Conservation (phyloP, 176 grass and related monocot genomes). For the Zoysia pacifica region DNA sequence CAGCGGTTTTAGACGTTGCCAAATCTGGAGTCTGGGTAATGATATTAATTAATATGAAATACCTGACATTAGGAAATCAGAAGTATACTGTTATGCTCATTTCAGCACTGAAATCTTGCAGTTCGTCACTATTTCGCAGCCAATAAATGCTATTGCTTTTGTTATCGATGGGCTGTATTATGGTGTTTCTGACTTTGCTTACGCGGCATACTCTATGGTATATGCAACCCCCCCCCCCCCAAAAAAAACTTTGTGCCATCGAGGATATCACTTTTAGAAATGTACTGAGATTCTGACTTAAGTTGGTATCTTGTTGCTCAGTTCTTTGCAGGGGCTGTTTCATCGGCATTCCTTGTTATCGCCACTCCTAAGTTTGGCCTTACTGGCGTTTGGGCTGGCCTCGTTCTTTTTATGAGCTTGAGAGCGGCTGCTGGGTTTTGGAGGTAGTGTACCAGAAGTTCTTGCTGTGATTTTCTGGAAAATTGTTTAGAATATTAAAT, state of each 20-base stretch:
- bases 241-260: background rate
- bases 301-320: slow-evolving; percentile 17
- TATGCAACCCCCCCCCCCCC: background rate
- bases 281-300: background rate
- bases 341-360: slow-evolving; percentile 57
- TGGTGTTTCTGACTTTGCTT: slow-evolving; percentile 83
- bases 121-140: slow-evolving; percentile 90
- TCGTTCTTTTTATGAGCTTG: slow-evolving; percentile 83
- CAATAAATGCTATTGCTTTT: slow-evolving; percentile 88
- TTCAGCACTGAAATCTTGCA: slow-evolving; percentile 39
- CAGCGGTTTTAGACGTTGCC: slow-evolving; percentile 60
- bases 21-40: slow-evolving; percentile 81
- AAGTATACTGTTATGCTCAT: background rate
- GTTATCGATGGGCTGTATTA: slow-evolving; percentile 84
- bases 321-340: slow-evolving; percentile 57
- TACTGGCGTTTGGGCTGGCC: slow-evolving; percentile 73
- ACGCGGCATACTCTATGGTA: slow-evolving; percentile 85
- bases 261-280: background rate
- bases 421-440: slow-evolving; percentile 63
- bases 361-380: slow-evolving; percentile 73
- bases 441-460: slow-evolving; percentile 47
- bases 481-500: background rate
- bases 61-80: background rate
- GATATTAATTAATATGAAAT: background rate
- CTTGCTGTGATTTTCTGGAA: background rate